A percentile compares a stretch with the other conserved stretches of the same genome.
Conservation (phyloP, 2,329 filamentous ascomycete genomes). For the Colletotrichum shisoi region DNA sequence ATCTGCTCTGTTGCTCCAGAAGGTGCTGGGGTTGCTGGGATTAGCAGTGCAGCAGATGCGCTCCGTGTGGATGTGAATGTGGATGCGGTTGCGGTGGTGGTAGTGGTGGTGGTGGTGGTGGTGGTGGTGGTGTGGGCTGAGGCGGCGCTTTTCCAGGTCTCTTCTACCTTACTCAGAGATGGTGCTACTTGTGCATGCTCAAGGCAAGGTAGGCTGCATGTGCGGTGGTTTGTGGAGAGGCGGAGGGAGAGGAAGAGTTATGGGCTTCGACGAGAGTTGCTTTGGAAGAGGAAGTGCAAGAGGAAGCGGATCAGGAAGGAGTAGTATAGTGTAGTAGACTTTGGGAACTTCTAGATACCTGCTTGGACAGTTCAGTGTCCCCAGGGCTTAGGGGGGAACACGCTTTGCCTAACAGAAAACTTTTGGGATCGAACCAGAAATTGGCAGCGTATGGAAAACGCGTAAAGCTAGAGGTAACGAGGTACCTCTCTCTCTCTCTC, state of each 20-base stretch:
- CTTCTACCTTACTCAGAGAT: constrained; percentile 2
- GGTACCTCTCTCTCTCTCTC: neutral
- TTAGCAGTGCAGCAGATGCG: constrained; percentile 29
- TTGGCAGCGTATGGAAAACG: neutral
- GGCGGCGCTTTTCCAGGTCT: neutral
- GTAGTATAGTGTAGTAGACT: constrained; percentile 1
- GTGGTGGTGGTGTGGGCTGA: constrained; percentile 10
- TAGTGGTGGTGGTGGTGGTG: constrained; percentile 18
- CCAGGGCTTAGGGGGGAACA: neutral
- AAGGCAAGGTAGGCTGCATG: neutral
- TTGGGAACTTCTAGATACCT: constrained; percentile 10
- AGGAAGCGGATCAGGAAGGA: neutral
- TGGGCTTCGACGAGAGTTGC: no score
- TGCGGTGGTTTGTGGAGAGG: constrained; percentile 8
- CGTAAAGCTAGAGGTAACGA: neutral
- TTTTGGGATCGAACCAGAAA: neutral
- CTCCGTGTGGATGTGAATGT: constrained; percentile 22
- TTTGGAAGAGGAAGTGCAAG: neutral
- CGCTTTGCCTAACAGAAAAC: neutral
- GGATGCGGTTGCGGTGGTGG: constrained; percentile 5
- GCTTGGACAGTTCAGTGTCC: neutral
- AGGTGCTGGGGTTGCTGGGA: constrained; percentile 21
- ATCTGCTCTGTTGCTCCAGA: constrained; percentile 30
- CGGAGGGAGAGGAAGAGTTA: constrained; percentile 2
- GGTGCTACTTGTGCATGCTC: constrained; percentile 6